Base-by-base conservation (phyloP, 768 basidiomycete genomes). In the Hemileccinum impolitum region DNA sequence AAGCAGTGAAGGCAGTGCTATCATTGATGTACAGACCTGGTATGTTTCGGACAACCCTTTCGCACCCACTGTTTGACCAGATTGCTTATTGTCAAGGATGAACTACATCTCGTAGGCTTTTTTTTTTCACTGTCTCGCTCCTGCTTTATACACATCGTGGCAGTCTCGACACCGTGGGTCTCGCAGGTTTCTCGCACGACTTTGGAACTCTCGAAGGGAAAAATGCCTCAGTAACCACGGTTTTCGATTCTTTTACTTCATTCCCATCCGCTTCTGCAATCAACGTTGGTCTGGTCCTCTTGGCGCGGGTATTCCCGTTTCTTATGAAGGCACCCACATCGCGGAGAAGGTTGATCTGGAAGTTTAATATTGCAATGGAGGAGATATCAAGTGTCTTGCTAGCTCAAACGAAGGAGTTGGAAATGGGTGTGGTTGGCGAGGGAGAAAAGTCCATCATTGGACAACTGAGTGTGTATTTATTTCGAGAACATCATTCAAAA, bases 151-250 rank as follows among this genome's bases (percentile, higher is more conserved):
- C 3, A 0, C 15, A 6, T 32, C 11, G 8, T 6, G 19, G 6
- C 23, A 81, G 80, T 8, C 65, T 84, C 8, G 82, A 84, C 55
- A 72, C 73, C 3, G 72, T 84, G 37, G 81, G 81, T 17, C 77
- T 82, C 32, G 80, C 80, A 10, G 81, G 80, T 2, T 84, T 84
- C 53, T 76, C 77, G 0, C 76, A 84, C 53, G 73, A 82, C 56
- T 84, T 84, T 55, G 73, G 74, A 23, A 64, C 77, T 1, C 68
- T 84, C 15, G 72, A 78, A 1, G 81, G 81, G 3, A 72, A 78
- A 50, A 61, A 59, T 21, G 65, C 74, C 3, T 47, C 70, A 3
- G 69, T 81, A 6, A 64, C 70, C 4, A 62, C 71, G 3, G 58
- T 69, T 6, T 76, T 79, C 15, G 72, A 74, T 13, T 53, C 67